Evolutionary conservation across 345 rosid species (phyloP).

Genomic region (Populus deltoides): DNA sequence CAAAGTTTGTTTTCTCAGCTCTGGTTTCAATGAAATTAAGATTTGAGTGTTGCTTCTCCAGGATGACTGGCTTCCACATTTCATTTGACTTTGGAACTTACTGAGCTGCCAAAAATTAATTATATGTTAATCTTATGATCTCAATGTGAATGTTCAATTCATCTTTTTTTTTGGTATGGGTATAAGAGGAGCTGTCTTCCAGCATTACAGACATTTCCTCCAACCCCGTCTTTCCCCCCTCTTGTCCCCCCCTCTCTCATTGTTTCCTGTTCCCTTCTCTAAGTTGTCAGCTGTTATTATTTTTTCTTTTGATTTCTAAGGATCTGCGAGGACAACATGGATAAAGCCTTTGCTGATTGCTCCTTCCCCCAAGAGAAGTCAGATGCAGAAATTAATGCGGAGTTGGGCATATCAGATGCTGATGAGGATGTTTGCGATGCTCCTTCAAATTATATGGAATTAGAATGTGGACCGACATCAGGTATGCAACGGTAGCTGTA

Average conservation of each 20-base stretch:
- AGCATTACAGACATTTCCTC: background rate
- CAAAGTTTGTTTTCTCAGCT: background rate
- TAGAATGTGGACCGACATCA: slow-evolving; percentile 42
- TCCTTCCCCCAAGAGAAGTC: slow-evolving; percentile 85
- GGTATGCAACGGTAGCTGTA: slow-evolving; percentile 38
- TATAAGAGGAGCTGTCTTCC: background rate
- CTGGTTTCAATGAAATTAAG: background rate
- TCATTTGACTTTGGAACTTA: background rate
- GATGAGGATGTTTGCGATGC: slow-evolving; percentile 78
- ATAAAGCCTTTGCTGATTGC: slow-evolving; percentile 71
- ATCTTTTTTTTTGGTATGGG: background rate
- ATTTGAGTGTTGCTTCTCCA: background rate
- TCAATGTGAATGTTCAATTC: background rate
- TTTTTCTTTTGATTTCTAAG: slow-evolving; percentile 32
- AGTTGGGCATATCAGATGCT: slow-evolving; percentile 82
- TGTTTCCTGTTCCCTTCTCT: background rate
- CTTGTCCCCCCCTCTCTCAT: background rate
- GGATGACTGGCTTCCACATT: background rate
- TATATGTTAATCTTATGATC: background rate
- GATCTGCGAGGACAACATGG: slow-evolving; percentile 77
- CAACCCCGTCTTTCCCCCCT: background rate
- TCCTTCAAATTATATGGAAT: slow-evolving; percentile 41
- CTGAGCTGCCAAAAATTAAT: background rate
- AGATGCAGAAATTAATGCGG: slow-evolving; percentile 84
- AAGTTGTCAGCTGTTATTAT: background rate